These are phyloP conservation scores for Hypoxylon subgilvum DNA, from an alignment of 495 filamentous ascomycete species.

Conservation along the genomic window DNA sequence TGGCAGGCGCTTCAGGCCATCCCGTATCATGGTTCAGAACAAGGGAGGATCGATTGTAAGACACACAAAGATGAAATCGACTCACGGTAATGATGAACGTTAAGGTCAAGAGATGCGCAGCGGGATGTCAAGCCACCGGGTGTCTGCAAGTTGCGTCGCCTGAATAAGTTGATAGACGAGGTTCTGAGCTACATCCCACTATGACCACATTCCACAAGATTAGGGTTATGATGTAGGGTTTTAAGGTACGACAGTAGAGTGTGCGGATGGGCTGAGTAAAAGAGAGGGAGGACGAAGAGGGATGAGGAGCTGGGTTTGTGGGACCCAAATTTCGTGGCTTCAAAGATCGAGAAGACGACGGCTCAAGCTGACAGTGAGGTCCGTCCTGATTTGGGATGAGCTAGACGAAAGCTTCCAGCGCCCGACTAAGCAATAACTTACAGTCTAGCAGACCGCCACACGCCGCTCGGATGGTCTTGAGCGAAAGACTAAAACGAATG, in stretches of 20 bases:
- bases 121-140: constrained; percentile 4
- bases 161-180: neutral
- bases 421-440: neutral
- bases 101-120: neutral
- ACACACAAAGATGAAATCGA: neutral
- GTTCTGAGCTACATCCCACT: neutral
- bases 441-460: constrained; percentile 13
- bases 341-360: neutral
- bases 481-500: constrained; percentile 20
- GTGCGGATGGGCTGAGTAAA: neutral
- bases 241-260: neutral
- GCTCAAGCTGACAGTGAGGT: neutral
- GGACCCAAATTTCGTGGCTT: neutral
- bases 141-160: neutral
- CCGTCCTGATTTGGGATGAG: neutral
- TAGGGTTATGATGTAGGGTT: neutral
- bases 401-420: neutral
- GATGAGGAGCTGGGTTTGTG: neutral
- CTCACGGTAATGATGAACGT: neutral
- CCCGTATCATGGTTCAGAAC: neutral
- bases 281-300: neutral
- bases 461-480: neutral
- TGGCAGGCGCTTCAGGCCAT: neutral
- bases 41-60: neutral
- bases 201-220: neutral